Conservation (phyloP, 441 rosid genomes). For the Adansonia madagascariensis region DNA sequence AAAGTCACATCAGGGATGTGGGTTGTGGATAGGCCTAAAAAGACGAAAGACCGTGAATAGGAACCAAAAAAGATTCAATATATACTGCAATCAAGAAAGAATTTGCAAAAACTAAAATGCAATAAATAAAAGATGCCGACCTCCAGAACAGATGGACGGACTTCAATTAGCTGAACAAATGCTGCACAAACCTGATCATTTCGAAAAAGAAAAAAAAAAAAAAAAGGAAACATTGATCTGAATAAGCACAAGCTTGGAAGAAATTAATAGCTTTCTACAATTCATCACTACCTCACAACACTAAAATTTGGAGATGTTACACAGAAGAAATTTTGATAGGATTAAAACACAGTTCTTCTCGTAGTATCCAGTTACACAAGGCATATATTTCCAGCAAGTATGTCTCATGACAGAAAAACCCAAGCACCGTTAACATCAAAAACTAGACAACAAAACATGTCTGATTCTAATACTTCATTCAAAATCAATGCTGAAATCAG, state of each 20-base stretch:
- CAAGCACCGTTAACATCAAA: constrained; percentile 9
- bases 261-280: background rate
- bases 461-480: background rate
- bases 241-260: background rate
- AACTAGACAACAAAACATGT: background rate
- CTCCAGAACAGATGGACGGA: constrained; percentile 87
- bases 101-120: background rate
- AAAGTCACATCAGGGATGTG: constrained; percentile 28
- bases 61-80: background rate
- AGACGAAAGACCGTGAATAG: background rate
- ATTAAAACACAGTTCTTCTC: background rate
- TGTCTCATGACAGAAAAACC: background rate
- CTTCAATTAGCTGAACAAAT: constrained; percentile 91
- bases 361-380: background rate
- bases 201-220: background rate
- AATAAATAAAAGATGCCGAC: constrained; percentile 45
- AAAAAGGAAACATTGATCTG: background rate
- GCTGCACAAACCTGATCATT: constrained; percentile 87
- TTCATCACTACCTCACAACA: background rate
- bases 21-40: background rate
- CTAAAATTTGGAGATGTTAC: background rate
- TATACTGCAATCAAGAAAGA: constrained; percentile 14
- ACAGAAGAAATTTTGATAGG: background rate
- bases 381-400: background rate
- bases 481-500: background rate